Conservation (phyloP, 345 rosid species). For the Pelargonium nanum region DNA sequence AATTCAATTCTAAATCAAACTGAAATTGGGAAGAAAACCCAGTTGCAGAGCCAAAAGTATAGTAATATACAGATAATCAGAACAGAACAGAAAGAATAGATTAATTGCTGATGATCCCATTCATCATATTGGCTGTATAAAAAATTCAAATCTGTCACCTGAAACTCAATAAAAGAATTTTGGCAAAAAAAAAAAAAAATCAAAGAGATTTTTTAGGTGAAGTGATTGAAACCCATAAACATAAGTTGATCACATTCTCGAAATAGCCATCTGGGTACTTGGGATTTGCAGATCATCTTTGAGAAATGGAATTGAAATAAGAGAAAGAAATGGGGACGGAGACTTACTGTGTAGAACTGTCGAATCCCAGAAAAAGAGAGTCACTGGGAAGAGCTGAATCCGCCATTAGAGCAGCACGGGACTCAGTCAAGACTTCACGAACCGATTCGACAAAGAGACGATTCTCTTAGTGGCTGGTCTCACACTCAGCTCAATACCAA, state of each 20-base stretch:
- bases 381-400: slow-evolving; percentile 49
- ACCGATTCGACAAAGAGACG: not conserved
- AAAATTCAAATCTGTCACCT: not conserved
- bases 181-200: not conserved
- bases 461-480: not conserved
- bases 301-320: not conserved
- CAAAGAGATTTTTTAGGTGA: not conserved
- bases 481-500: too few species aligned
- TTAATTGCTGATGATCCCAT: not conserved
- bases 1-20: slow-evolving; percentile 5
- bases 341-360: slow-evolving; percentile 83
- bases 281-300: not conserved
- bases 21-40: not conserved
- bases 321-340: not conserved
- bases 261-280: not conserved
- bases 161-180: not conserved
- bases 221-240: slow-evolving; percentile 3
- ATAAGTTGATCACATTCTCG: not conserved
- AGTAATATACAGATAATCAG: too few species aligned
- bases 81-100: not conserved
- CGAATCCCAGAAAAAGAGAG: slow-evolving; percentile 81
- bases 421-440: not conserved
- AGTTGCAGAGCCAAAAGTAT: too few species aligned
- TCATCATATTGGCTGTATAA: not conserved
- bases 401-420: slow-evolving; percentile 23